These are phyloP conservation scores for Caryopteris hybrid DNA, from an alignment of 305 asterid species.

Conservation along the genomic window DNA sequence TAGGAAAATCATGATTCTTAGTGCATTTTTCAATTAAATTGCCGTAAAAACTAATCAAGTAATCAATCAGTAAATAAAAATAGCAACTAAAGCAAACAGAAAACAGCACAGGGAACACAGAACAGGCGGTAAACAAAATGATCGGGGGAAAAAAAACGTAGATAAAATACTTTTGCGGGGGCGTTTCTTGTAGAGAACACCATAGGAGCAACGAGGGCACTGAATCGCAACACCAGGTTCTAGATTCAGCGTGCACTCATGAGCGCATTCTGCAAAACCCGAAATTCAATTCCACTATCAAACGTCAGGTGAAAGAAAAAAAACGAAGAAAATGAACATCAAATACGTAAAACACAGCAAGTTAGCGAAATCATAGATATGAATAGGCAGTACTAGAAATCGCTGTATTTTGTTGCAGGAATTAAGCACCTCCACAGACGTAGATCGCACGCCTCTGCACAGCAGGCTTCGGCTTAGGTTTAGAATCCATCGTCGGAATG, in stretches of 20 bases:
- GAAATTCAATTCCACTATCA: neutral
- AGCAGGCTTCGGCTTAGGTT: slow-evolving; percentile 63
- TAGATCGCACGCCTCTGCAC: slow-evolving; percentile 79
- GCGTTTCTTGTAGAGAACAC: slow-evolving; percentile 92
- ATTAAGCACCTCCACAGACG: slow-evolving; percentile 66
- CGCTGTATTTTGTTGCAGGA: neutral
- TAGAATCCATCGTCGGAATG: slow-evolving; percentile 59
- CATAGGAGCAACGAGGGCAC: slow-evolving; percentile 91
- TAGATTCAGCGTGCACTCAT: slow-evolving; percentile 68
- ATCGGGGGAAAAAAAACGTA: neutral
- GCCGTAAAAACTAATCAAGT: neutral
- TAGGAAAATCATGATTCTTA: neutral
- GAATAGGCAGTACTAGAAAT: neutral
- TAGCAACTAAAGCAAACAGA: neutral
- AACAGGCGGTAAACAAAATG: neutral
- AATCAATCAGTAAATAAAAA: neutral
- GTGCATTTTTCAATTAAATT: neutral
- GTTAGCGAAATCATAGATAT: neutral
- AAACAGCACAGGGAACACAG: neutral
- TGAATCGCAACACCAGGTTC: slow-evolving; percentile 74
- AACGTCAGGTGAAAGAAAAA: neutral
- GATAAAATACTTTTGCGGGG: slow-evolving; percentile 72
- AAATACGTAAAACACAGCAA: too few relatives aligned
- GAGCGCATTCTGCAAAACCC: slow-evolving; percentile 65
- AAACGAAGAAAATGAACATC: neutral